Percentiles rank a stretch among this genome's conserved stretches.
phyloP scores from a whole-genome alignment of 2,329 filamentous ascomycete species.

The Fusarium secorum region DNA sequence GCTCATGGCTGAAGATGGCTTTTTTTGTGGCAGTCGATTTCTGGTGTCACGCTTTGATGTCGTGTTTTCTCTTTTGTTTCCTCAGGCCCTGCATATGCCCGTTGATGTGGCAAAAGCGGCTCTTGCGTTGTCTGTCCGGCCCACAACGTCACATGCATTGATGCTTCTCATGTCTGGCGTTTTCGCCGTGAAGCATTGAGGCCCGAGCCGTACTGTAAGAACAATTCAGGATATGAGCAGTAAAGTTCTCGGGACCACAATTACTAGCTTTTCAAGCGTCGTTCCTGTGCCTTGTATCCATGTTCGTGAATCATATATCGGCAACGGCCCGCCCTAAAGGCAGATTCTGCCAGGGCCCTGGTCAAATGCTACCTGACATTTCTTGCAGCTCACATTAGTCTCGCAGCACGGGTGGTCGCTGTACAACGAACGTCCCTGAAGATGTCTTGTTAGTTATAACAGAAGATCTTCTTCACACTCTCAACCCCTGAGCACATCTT shows the following conservation, averaged over 20 bases:
- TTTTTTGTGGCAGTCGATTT: constrained; percentile 16
- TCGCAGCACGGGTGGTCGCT: constrained; percentile 1
- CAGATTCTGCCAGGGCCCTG: constrained; percentile 28
- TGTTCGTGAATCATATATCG: constrained; percentile 16
- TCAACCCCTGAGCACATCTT: not conserved
- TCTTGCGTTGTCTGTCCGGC: constrained; percentile 19
- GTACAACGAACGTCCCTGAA: constrained; percentile 9
- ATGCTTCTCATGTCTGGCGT: not conserved
- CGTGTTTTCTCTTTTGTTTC: constrained; percentile 36
- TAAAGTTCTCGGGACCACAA: not conserved
- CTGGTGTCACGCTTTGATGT: constrained; percentile 11
- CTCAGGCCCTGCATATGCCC: constrained; percentile 38
- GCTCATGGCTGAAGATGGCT: constrained; percentile 11
- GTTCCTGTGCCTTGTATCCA: not conserved
- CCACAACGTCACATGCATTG: constrained; percentile 33
- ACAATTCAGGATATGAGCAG: constrained; percentile 8
- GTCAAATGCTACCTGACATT: constrained; percentile 28
- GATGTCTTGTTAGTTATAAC: constrained; percentile 5
- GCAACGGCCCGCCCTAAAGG: constrained; percentile 24
- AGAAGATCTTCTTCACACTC: not conserved
- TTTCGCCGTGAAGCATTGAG: constrained; percentile 4
- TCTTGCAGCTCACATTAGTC: constrained; percentile 38
- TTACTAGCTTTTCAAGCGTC: not conserved
- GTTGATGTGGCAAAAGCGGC: constrained; percentile 42
- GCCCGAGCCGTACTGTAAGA: constrained; percentile 5